Conservation (phyloP, 768 basidiomycete species). For the Agrocybe pediades region DNA sequence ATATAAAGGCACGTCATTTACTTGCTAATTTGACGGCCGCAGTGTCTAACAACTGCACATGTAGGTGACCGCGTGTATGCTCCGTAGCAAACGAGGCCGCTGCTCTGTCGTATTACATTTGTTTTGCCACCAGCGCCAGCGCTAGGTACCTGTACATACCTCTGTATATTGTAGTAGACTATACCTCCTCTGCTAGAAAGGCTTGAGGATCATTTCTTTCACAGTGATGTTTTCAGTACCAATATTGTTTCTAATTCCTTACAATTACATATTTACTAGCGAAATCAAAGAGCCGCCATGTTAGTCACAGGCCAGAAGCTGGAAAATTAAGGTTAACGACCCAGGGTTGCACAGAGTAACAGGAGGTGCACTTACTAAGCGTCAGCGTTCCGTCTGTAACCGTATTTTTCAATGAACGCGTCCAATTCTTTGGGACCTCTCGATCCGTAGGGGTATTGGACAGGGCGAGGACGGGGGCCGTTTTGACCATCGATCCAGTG, state of each 20-base stretch:
- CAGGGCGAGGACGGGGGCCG: slow-evolving; percentile 68
- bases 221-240: neutral
- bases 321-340: slow-evolving; percentile 13
- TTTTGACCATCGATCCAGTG: slow-evolving; percentile 92
- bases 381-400: slow-evolving; percentile 66
- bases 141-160: too few species aligned
- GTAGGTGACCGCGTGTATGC: slow-evolving; percentile 40
- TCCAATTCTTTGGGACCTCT: slow-evolving; percentile 90
- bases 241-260: slow-evolving; percentile 7
- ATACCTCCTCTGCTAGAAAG: neutral
- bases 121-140: too few species aligned
- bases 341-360: neutral
- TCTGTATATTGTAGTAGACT: neutral
- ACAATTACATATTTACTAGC: slow-evolving; percentile 6
- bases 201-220: neutral
- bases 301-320: slow-evolving; percentile 80
- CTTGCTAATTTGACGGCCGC: slow-evolving; percentile 5
- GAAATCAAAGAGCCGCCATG: slow-evolving; percentile 53
- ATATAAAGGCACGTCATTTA: slow-evolving; percentile 36
- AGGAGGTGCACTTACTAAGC: slow-evolving; percentile 66
- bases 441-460: slow-evolving; percentile 89
- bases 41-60: neutral
- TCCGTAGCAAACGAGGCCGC: too few species aligned
- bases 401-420: slow-evolving; percentile 71
- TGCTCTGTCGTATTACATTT: neutral